Conservation (phyloP, 176 grass and related monocot genomes). For the Rhynchospora tenuis region DNA sequence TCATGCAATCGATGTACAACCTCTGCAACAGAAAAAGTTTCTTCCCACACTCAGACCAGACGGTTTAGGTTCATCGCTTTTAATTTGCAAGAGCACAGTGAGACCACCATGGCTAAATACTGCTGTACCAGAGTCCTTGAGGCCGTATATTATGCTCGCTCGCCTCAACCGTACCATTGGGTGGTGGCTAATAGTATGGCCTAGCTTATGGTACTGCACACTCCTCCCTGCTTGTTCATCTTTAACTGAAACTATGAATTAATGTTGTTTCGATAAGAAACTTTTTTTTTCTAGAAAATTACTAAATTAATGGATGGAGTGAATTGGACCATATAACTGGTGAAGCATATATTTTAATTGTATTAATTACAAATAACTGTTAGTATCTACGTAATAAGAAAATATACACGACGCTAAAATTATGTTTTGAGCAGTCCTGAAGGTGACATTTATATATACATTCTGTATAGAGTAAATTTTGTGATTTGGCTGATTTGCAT, state of each 20-base stretch:
- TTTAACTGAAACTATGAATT: not conserved
- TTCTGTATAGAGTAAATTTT: not conserved
- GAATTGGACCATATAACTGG: not conserved
- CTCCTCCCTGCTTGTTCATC: not conserved
- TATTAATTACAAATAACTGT: not conserved
- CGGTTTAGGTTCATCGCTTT: not conserved
- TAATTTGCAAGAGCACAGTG: not conserved
- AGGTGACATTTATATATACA: not conserved
- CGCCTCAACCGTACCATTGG: not conserved
- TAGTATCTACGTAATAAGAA: not conserved
- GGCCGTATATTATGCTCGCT: slow-evolving; percentile 1
- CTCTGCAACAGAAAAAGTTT: too few species aligned
- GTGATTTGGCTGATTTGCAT: not conserved
- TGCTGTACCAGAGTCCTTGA: not conserved
- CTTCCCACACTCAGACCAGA: not conserved
- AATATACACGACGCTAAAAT: not conserved
- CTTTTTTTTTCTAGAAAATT: not conserved
- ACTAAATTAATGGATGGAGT: not conserved
- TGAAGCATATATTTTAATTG: not conserved
- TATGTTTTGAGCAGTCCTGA: not conserved
- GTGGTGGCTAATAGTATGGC: slow-evolving; percentile 3
- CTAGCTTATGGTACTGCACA: not conserved
- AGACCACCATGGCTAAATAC: not conserved
- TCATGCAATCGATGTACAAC: too few species aligned
- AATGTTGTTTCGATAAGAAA: not conserved